phyloP scores from a whole-genome alignment of 805 yeast genomes.

The Metschnikowia lochheadii region DNA sequence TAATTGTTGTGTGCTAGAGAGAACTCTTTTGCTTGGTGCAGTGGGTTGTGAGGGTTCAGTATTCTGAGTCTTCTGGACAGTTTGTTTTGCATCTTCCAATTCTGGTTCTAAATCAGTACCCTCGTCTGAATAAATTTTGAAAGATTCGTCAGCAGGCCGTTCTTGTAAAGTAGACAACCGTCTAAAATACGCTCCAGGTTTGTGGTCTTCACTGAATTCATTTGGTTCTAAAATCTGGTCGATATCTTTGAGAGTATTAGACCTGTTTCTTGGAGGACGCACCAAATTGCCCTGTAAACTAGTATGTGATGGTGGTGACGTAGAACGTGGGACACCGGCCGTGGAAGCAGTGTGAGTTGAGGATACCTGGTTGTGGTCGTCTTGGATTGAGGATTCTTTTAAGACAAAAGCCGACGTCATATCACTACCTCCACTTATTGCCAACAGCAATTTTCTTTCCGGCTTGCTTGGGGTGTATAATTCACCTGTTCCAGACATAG shows the following conservation, averaged over 20 bases:
- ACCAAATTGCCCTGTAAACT: constrained; percentile 9
- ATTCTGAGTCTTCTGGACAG: background rate
- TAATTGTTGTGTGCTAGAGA: background rate
- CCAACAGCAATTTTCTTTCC: constrained; percentile 13
- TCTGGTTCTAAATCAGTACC: background rate
- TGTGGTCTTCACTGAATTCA: constrained; percentile 42
- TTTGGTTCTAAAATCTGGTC: constrained; percentile 34
- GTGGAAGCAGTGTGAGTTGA: constrained; percentile 5
- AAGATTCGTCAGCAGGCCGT: constrained; percentile 28
- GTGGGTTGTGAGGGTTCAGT: background rate
- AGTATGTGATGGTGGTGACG: constrained; percentile 8
- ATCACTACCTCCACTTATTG: constrained; percentile 5
- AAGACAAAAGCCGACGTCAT: background rate
- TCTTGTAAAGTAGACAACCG: constrained; percentile 64
- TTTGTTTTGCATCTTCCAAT: background rate
- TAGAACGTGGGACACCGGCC: constrained; percentile 7
- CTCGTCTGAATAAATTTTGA: background rate
- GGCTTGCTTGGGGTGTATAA: constrained; percentile 15
- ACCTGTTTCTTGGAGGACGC: constrained; percentile 26
- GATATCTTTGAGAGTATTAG: constrained; percentile 35
- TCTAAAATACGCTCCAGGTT: constrained; percentile 60
- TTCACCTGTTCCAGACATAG: background rate
- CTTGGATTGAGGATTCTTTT: background rate
- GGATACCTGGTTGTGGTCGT: background rate
- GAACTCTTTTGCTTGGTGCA: background rate